A percentile compares a stretch with the other conserved stretches of the same genome.
These are phyloP conservation scores for Drechmeria coniospora DNA, from an alignment of 2,329 filamentous ascomycete genomes.

Conservation along the genomic window DNA sequence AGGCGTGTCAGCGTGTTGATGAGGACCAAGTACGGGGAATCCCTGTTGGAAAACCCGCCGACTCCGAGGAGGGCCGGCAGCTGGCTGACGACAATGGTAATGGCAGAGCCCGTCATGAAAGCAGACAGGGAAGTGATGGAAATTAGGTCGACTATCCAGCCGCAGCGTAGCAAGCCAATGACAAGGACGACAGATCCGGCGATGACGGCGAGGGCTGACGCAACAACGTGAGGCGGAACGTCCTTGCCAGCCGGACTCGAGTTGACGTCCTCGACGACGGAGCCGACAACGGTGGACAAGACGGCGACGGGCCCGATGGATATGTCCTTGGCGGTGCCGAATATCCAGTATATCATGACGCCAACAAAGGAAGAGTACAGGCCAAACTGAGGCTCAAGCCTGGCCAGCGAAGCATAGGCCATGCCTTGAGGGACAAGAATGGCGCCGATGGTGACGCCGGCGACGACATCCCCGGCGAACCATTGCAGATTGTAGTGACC, in stretches of 20 bases:
- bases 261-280: conserved; percentile 54
- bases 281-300: conserved; percentile 80
- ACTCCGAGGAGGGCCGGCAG: conserved; percentile 72
- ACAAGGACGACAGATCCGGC: conserved; percentile 61
- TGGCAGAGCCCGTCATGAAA: conserved; percentile 92
- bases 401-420: conserved; percentile 80
- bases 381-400: conserved; percentile 67
- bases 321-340: conserved; percentile 96
- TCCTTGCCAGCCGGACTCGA: conserved; percentile 33
- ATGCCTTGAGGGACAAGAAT: conserved; percentile 89
- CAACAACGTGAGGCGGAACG: conserved; percentile 49
- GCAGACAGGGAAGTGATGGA: conserved; percentile 79
- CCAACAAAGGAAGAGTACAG: conserved; percentile 87
- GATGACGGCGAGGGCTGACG: conserved; percentile 64
- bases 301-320: conserved; percentile 95
- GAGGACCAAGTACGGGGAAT: conserved; percentile 64
- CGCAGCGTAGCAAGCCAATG: conserved; percentile 64
- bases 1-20: conserved; percentile 70
- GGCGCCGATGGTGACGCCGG: conserved; percentile 46
- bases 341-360: conserved; percentile 90
- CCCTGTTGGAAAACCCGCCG: conserved; percentile 56
- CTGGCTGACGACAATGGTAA: conserved; percentile 78
- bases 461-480: conserved; percentile 77
- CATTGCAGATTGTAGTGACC: conserved; percentile 76
- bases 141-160: conserved; percentile 89